These are phyloP conservation scores for Datura wrightii DNA, from an alignment of 257 asterid species.

Conservation along the genomic window DNA sequence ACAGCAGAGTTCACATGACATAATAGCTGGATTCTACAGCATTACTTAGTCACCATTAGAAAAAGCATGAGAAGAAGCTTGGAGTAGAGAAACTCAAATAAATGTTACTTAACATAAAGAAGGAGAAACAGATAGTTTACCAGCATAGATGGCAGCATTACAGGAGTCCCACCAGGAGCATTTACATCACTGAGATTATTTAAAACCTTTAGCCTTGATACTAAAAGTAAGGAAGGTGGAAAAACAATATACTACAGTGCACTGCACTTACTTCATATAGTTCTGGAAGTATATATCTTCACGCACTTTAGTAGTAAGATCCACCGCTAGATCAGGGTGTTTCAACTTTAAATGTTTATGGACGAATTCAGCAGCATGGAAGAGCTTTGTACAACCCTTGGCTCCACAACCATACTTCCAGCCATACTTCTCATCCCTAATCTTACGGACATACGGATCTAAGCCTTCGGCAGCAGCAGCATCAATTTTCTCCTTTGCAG, in stretches of 20 bases:
- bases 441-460: slow-evolving; percentile 91
- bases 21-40: neutral
- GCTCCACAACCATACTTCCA: slow-evolving; percentile 99
- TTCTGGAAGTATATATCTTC: slow-evolving; percentile 90
- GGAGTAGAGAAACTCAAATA: neutral
- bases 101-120: slow-evolving; percentile 25
- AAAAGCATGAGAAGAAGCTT: slow-evolving; percentile 4
- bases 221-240: slow-evolving; percentile 26
- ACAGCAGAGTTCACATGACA: neutral
- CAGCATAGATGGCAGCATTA: slow-evolving; percentile 85
- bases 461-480: slow-evolving; percentile 85
- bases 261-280: slow-evolving; percentile 82
- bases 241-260: neutral
- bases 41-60: neutral
- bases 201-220: slow-evolving; percentile 35
- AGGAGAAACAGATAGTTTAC: slow-evolving; percentile 45
- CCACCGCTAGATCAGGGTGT: slow-evolving; percentile 81
- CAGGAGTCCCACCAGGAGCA: slow-evolving; percentile 94
- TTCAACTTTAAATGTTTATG: slow-evolving; percentile 93
- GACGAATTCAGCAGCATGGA: slow-evolving; percentile 95
- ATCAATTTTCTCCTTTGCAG: slow-evolving; percentile 93
- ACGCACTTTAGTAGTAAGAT: slow-evolving; percentile 80
- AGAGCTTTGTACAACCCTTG: slow-evolving; percentile 98
- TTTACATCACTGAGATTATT: slow-evolving; percentile 75
- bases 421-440: slow-evolving; percentile 98